Evolutionary conservation across 2,329 filamentous ascomycete genomes (phyloP), one percentile per base, ranked within the genome.

Genomic region (Rhynchosporium agropyri): DNA sequence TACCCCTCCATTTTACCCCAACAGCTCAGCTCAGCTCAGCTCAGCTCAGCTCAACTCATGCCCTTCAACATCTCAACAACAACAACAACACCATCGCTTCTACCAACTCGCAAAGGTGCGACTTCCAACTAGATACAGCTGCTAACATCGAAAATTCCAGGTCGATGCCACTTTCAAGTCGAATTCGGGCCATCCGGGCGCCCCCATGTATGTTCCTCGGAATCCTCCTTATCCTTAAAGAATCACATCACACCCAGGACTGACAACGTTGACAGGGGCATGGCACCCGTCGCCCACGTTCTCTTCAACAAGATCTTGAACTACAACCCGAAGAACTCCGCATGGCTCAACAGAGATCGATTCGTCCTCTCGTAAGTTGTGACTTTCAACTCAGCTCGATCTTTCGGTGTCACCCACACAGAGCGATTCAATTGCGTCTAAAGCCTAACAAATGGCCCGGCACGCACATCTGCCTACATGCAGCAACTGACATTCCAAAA

Each of bases 321-420:
- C 79, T 99, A 97, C 87, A 99, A 98, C 89, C 95, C 95, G 75
- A 96, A 97, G 89, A 97, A 97, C 87, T 91, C 95, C 73, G 84
- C 92, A 70, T 99, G 93, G 93, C 76, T 95, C 74, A 98, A 98
- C 87, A 89, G 95, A 76, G 95, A 99, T 81, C 90, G 95, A 79
- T 99, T 99, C 77, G 92, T 99, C 67, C 92, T 99, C 78, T 99
- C 95, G 93, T 97, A 86, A 86, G 93, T 89, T 26, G 20, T 20
- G 20, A 20, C 20, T 20, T 20, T 20, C 20, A 20, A 20, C 20
- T 20, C 20, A 20, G 20, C 20, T 43, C 29, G 3, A 51, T 36
- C 2, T 36, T n/a, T 9, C 15, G 10, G 5, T 51, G 4, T 20
- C 31, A 20, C 20, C 1, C 20, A 20, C 20, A 20, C 20, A 20